Conservation (phyloP, 495 filamentous ascomycete species). For the Penicillium flavigenum region DNA sequence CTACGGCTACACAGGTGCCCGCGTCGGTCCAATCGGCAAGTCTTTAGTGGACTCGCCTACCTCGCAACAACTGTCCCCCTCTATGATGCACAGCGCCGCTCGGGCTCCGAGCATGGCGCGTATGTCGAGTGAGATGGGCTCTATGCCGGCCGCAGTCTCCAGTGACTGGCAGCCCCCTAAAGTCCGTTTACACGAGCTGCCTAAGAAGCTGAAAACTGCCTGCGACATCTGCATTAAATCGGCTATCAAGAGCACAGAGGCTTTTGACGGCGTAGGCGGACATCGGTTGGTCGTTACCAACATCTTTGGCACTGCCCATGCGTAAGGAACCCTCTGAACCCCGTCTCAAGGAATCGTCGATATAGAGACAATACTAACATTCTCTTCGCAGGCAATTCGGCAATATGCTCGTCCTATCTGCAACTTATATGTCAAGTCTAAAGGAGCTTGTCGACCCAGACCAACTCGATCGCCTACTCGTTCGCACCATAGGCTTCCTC, state of each 20-base stretch:
- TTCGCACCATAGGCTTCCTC: constrained; percentile 71
- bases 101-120: constrained; percentile 35
- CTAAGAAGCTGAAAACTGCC: constrained; percentile 36
- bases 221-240: constrained; percentile 9
- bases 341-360: too few relatives aligned
- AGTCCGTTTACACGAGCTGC: constrained; percentile 27
- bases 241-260: constrained; percentile 5
- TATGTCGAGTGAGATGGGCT: constrained; percentile 40
- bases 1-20: constrained; percentile 36
- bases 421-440: constrained; percentile 65
- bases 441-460: constrained; percentile 49
- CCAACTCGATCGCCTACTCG: constrained; percentile 48
- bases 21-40: constrained; percentile 20
- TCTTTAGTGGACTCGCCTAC: constrained; percentile 37
- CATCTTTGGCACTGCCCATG: constrained; percentile 13
- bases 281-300: constrained; percentile 10
- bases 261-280: constrained; percentile 11
- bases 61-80: constrained; percentile 36
- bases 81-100: constrained; percentile 21
- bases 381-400: constrained; percentile 80
- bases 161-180: constrained; percentile 19
- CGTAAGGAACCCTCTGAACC: constrained; percentile 4
- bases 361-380: not conserved
- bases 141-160: constrained; percentile 11
- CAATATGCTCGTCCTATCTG: constrained; percentile 84